Conservation (phyloP, 2,329 filamentous ascomycete species). For the Dactylellina leptospora region DNA sequence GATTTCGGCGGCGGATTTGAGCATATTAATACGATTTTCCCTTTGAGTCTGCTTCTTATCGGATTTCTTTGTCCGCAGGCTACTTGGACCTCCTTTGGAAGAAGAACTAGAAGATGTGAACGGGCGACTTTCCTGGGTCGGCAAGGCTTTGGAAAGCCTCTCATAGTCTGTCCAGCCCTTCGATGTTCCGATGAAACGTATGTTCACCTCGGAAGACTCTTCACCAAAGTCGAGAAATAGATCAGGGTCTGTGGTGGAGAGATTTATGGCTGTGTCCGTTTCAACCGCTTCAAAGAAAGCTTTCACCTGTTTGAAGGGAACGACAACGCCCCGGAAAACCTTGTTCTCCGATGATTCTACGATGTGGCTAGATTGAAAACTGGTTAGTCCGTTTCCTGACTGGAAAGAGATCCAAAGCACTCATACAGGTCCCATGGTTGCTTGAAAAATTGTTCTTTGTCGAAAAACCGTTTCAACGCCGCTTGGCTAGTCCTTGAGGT, state of each 20-base stretch:
- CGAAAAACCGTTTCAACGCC: conserved; percentile 56
- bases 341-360: conserved; percentile 52
- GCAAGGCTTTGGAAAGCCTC: not conserved
- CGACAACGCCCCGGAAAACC: conserved; percentile 49
- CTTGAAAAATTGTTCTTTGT: conserved; percentile 55
- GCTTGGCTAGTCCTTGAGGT: conserved; percentile 54
- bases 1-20: conserved; percentile 36
- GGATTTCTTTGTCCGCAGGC: not conserved
- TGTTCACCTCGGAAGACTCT: not conserved
- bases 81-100: not conserved
- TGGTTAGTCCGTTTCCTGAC: not conserved
- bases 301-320: conserved; percentile 53
- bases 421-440: conserved; percentile 55
- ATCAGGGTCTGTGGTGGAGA: conserved; percentile 22
- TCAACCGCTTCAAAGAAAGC: conserved; percentile 53
- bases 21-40: conserved; percentile 39
- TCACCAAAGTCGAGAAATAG: conserved; percentile 7
- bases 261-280: conserved; percentile 40
- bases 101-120: not conserved
- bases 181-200: conserved; percentile 29
- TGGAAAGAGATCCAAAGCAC: not conserved
- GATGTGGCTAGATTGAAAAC: not conserved
- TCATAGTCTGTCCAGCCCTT: conserved; percentile 24
- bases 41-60: conserved; percentile 27
- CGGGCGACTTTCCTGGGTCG: not conserved